Evolutionary conservation across 1,139 yeast genomes (phyloP).

Genomic region (Debaryomycetaceae sp.): DNA sequence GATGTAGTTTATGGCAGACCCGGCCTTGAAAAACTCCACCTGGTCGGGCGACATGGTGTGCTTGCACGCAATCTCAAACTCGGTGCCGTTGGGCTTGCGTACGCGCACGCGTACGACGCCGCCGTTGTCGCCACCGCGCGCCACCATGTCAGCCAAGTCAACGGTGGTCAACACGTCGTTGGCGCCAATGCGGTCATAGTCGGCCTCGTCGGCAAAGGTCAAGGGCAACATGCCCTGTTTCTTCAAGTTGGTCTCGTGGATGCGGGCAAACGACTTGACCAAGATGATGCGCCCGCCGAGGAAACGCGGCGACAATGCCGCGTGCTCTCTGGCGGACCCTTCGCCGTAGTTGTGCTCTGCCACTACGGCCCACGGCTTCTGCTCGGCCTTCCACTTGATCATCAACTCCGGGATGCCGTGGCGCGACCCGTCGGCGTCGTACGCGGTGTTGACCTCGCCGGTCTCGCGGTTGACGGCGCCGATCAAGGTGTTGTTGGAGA

Average conservation of each 20-base stretch:
- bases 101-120: conserved; percentile 70
- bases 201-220: conserved; percentile 83
- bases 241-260: conserved; percentile 77
- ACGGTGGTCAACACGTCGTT: conserved; percentile 80
- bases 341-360: conserved; percentile 99
- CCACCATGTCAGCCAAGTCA: conserved; percentile 73
- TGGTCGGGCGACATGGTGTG: conserved; percentile 98
- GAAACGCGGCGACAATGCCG: conserved; percentile 92
- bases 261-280: conserved; percentile 95
- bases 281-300: conserved; percentile 85
- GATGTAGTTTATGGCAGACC: conserved; percentile 91
- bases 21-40: conserved; percentile 92
- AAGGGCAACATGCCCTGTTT: conserved; percentile 96
- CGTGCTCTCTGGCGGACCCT: conserved; percentile 99
- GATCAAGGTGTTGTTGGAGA: conserved; percentile 88
- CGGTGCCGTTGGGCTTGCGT: conserved; percentile 69
- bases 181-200: conserved; percentile 73
- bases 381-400: conserved; percentile 89
- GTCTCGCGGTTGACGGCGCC: conserved; percentile 98
- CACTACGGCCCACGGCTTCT: conserved; percentile 87
- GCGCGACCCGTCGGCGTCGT: conserved; percentile 76
- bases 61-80: conserved; percentile 66
- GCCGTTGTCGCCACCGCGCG: conserved; percentile 81
- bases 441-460: conserved; percentile 88
- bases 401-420: conserved; percentile 91